Evolutionary conservation across 2,329 filamentous ascomycete genomes (phyloP).

Genomic region (Fusarium domesticum): DNA sequence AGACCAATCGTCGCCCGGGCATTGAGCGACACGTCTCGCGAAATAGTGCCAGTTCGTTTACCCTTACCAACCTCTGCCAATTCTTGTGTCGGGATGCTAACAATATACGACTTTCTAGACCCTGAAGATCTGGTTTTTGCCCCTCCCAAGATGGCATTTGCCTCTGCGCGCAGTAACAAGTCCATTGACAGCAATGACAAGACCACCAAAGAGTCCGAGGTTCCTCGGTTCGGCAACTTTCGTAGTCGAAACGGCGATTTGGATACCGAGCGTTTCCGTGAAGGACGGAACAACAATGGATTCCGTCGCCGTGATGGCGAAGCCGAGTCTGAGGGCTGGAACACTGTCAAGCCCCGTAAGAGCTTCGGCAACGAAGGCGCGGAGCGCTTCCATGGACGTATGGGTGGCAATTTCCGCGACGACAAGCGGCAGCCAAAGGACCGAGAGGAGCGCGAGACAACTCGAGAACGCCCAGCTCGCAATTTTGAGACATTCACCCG

Average conservation of each 20-base stretch:
- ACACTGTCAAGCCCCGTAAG: slow-evolving; percentile 68
- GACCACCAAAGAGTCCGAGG: slow-evolving; percentile 48
- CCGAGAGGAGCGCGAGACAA: slow-evolving; percentile 54
- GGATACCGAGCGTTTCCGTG: slow-evolving; percentile 51
- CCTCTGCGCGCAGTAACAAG: slow-evolving; percentile 64
- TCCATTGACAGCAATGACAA: slow-evolving; percentile 52
- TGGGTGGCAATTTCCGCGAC: slow-evolving; percentile 50
- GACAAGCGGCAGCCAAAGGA: slow-evolving; percentile 49
- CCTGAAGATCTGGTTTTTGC: slow-evolving; percentile 82
- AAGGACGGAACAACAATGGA: slow-evolving; percentile 46
- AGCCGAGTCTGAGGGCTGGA: slow-evolving; percentile 70
- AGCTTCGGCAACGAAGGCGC: slow-evolving; percentile 70
- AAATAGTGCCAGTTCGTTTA: slow-evolving; percentile 53
- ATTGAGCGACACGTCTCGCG: slow-evolving; percentile 55
- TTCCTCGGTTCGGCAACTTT: slow-evolving; percentile 55
- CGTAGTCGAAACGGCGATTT: slow-evolving; percentile 50
- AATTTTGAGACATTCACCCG: slow-evolving; percentile 50
- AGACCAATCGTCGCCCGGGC: slow-evolving; percentile 49
- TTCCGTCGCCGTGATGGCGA: slow-evolving; percentile 56
- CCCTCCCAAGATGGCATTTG: slow-evolving; percentile 78
- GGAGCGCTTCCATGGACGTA: slow-evolving; percentile 65
- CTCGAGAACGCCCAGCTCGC: slow-evolving; percentile 46
- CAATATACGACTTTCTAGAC: slow-evolving; percentile 40
- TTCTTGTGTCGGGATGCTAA: slow-evolving; percentile 11
- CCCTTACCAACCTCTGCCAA: slow-evolving; percentile 3